Evolutionary conservation across 129 eudicot genomes (phyloP), one percentile per base, ranked within the genome.

Genomic region (Flaveria brownii): DNA sequence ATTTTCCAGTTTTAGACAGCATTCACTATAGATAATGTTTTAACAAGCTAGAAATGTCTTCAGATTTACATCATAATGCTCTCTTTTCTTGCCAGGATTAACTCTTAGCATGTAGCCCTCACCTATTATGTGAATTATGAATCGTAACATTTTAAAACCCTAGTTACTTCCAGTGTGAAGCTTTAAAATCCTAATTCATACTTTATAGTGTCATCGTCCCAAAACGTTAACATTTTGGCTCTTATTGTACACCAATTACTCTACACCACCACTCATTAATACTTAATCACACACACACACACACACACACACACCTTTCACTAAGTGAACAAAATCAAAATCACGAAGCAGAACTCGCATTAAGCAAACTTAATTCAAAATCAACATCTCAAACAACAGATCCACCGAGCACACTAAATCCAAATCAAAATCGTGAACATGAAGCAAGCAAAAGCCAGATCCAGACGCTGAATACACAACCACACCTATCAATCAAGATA

Each of bases 351-450:
- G 2, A 54, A 8, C 16, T 16, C n/a, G 55, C 23, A 45, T 45
- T 20, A 67, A 77, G n/a, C 66, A 10, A 39, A 26, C 25, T 45
- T n/a, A 74, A 23, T 47, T 22, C 72, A 64, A 3, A 33, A 76
- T 76, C 64, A 68, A 57, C 18, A 16, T 57, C 62, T 57, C 71
- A 49, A 17, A 69, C 71, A 75, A 17, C 17, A 75, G 26, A 46
- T 18, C 78, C 14, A 20, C 9, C 9, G 0, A 20, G 33, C 33
- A 57, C 2, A 57, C 39, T 0, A 25, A 13, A n/a, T 52, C 20
- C 28, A 61, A 4, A 25, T 30, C 20, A 2, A 70, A 45, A 2
- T 2, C 39, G 3, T 18, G n/a, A 68, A 10, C 2, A 68, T 11
- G 3, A 68, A 61, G 16, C 46, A 64, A 33, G 23, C 13, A 12